Percentiles rank a stretch among this genome's conserved stretches.
These are phyloP conservation scores for Hypoxylon crocopeplum DNA, from an alignment of 495 filamentous ascomycete species.

Conservation along the genomic window DNA sequence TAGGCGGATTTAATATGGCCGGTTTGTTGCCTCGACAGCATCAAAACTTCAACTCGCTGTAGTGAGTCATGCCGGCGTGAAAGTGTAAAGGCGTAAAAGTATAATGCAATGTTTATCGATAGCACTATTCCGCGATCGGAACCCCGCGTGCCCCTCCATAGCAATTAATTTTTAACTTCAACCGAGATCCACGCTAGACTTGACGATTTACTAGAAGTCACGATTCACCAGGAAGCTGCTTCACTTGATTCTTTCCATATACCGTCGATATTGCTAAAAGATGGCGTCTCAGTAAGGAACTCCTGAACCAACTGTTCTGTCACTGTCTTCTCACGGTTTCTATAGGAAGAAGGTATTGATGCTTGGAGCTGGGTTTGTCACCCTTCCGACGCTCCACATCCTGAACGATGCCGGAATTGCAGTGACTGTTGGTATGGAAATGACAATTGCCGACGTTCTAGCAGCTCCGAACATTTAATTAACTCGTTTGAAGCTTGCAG, in stretches of 20 bases:
- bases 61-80: constrained; percentile 19
- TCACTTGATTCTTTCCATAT: neutral
- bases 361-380: constrained; percentile 82
- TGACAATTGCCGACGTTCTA: too few species aligned
- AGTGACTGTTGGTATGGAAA: constrained; percentile 87
- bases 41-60: too few species aligned
- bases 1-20: too few species aligned
- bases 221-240: neutral
- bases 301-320: too few species aligned
- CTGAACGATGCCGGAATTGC: constrained; percentile 75
- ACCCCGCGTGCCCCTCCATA: constrained; percentile 32
- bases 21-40: too few species aligned
- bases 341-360: constrained; percentile 74
- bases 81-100: neutral
- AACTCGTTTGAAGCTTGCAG: constrained; percentile 94
- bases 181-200: neutral
- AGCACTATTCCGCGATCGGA: constrained; percentile 23
- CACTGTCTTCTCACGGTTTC: too few species aligned
- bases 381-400: constrained; percentile 78
- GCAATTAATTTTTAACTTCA: constrained; percentile 9
- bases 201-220: too few species aligned
- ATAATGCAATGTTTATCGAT: constrained; percentile 20
- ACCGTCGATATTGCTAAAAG: neutral
- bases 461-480: too few species aligned
- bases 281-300: too few species aligned